phyloP scores from a whole-genome alignment of 75 land plant genomes.

The Pinus taeda region DNA sequence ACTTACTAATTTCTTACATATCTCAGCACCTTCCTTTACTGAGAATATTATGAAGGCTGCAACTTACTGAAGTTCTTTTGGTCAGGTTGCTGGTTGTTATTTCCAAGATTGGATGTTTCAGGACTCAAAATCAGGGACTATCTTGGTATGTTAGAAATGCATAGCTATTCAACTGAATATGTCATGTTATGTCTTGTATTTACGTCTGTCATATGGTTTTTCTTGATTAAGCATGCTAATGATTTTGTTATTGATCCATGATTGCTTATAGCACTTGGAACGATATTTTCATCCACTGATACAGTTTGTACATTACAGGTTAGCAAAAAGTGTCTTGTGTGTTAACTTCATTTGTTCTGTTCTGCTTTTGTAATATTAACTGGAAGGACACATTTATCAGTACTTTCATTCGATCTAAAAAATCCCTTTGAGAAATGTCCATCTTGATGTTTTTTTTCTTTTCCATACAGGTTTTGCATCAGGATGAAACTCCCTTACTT shows the following conservation, averaged over 20 bases:
- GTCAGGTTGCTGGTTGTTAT: conserved; percentile 63
- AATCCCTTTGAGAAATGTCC: background rate
- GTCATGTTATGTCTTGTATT: background rate
- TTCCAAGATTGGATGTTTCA: conserved; percentile 50
- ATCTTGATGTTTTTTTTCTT: conserved; percentile 2
- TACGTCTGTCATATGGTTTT: background rate
- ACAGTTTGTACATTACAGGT: conserved; percentile 80
- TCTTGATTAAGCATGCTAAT: background rate
- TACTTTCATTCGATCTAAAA: background rate
- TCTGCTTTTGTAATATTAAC: background rate
- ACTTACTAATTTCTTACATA: too few relatives aligned
- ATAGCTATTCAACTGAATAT: background rate
- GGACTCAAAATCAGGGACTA: conserved; percentile 45
- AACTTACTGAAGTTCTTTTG: background rate
- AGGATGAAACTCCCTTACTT: conserved; percentile 76
- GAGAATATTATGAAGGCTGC: background rate
- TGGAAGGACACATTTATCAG: background rate
- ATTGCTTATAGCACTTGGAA: conserved; percentile 52
- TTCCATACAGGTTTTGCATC: conserved; percentile 53
- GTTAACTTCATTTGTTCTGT: background rate
- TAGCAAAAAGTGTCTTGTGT: background rate
- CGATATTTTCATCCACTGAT: conserved; percentile 80
- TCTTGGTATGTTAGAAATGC: conserved; percentile 38
- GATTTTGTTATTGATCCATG: background rate
- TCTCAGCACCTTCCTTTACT: background rate